phyloP scores from a whole-genome alignment of 2,329 filamentous ascomycete genomes.

The Cladosporium cucumerinum region DNA sequence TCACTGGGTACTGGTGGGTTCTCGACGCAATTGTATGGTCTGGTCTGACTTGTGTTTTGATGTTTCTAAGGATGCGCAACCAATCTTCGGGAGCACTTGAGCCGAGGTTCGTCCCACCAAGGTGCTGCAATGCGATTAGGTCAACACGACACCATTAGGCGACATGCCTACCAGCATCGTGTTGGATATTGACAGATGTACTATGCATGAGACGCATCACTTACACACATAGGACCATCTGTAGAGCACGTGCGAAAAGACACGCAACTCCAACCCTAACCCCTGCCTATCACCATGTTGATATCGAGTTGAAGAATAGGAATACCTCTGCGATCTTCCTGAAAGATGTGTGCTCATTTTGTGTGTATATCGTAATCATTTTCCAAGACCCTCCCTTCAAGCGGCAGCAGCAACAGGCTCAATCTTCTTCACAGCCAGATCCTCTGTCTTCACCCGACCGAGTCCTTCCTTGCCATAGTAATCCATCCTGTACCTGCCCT shows the following conservation, averaged over 20 bases:
- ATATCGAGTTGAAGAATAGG: not conserved
- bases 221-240: not conserved
- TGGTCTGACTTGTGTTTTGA: not conserved
- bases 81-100: not conserved
- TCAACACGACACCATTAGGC: not conserved
- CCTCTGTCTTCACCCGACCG: slow-evolving; percentile 64
- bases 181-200: not conserved
- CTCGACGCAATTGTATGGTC: not conserved
- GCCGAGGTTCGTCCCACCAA: not conserved
- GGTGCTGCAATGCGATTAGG: not conserved
- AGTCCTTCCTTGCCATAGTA: slow-evolving; percentile 92
- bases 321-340: not conserved
- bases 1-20: too few species aligned
- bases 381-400: not conserved
- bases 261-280: not conserved
- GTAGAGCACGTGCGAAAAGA: not conserved
- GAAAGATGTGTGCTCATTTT: not conserved
- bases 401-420: slow-evolving; percentile 9
- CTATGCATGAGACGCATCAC: not conserved
- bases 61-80: not conserved
- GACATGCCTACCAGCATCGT: not conserved
- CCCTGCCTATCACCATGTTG: not conserved
- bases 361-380: not conserved
- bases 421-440: slow-evolving; percentile 17
- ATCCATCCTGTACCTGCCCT: slow-evolving; percentile 79